phyloP scores from a whole-genome alignment of 495 filamentous ascomycete genomes.

The Viridothelium virens region DNA sequence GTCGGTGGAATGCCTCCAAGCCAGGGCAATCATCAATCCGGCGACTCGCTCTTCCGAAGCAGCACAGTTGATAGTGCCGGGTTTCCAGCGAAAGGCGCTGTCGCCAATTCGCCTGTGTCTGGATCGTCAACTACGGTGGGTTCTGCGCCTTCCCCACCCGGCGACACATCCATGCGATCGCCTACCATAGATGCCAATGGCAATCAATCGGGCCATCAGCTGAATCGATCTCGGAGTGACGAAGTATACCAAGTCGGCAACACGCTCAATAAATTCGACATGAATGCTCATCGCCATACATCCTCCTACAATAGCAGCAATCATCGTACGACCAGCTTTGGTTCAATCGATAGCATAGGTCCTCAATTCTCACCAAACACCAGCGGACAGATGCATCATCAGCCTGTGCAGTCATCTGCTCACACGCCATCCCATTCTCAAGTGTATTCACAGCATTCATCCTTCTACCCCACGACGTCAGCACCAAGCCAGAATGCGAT shows the following conservation, averaged over 20 bases:
- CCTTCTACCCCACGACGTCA: not conserved
- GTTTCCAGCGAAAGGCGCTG: not conserved
- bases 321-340: not conserved
- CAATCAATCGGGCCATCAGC: not conserved
- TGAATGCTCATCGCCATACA: not conserved
- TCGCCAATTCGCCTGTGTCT: constrained; percentile 4
- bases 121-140: not conserved
- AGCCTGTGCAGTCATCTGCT: not conserved
- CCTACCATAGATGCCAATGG: not conserved
- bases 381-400: not conserved
- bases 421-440: not conserved
- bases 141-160: constrained; percentile 1
- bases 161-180: not conserved
- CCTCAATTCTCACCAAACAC: not conserved
- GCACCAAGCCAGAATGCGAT: not conserved
- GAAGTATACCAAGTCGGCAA: constrained; percentile 1
- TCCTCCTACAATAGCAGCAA: not conserved
- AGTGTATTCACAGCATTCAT: not conserved
- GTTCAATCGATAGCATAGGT: not conserved
- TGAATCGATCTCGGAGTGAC: constrained; percentile 6
- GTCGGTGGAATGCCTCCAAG: not conserved
- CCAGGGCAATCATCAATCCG: not conserved
- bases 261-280: not conserved
- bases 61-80: not conserved
- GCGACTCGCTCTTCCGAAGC: not conserved